Evolutionary conservation across 2,329 filamentous ascomycete species (phyloP).

Genomic region (Apiospora aurea): DNA sequence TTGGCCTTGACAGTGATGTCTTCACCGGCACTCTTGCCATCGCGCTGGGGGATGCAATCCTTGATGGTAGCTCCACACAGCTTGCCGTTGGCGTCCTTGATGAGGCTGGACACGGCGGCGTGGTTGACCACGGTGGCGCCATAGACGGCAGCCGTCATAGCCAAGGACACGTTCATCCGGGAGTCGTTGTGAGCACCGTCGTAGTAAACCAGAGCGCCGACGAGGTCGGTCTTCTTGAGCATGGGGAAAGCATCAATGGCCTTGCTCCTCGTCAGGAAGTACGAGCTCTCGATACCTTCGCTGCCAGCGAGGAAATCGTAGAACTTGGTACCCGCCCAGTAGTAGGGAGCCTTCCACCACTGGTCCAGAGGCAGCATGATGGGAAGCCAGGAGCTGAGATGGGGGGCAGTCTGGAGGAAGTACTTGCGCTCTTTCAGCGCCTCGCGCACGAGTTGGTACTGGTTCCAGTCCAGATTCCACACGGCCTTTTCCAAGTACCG

Average conservation of each 20-base stretch:
- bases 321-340: slow-evolving; percentile 79
- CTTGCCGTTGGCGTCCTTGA: slow-evolving; percentile 76
- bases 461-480: slow-evolving; percentile 77
- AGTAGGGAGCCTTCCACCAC: slow-evolving; percentile 81
- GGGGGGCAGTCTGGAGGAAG: slow-evolving; percentile 77
- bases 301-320: slow-evolving; percentile 87
- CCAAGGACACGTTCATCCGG: slow-evolving; percentile 88
- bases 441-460: slow-evolving; percentile 75
- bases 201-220: slow-evolving; percentile 88
- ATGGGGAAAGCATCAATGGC: slow-evolving; percentile 88
- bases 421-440: slow-evolving; percentile 78
- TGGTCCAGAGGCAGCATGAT: slow-evolving; percentile 79
- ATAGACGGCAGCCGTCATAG: slow-evolving; percentile 88
- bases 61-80: slow-evolving; percentile 77
- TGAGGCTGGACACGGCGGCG: slow-evolving; percentile 77
- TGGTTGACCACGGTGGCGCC: slow-evolving; percentile 85
- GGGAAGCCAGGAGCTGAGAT: slow-evolving; percentile 76
- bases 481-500: slow-evolving; percentile 79
- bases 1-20: slow-evolving; percentile 78
- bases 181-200: slow-evolving; percentile 93
- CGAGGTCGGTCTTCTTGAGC: slow-evolving; percentile 79
- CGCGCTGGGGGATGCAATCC: slow-evolving; percentile 71
- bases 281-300: slow-evolving; percentile 88
- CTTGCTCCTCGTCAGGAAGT: slow-evolving; percentile 87
- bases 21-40: slow-evolving; percentile 63